These are phyloP conservation scores for Kalmusia sp. DNA, from an alignment of 2,329 filamentous ascomycete genomes.

Conservation along the genomic window DNA sequence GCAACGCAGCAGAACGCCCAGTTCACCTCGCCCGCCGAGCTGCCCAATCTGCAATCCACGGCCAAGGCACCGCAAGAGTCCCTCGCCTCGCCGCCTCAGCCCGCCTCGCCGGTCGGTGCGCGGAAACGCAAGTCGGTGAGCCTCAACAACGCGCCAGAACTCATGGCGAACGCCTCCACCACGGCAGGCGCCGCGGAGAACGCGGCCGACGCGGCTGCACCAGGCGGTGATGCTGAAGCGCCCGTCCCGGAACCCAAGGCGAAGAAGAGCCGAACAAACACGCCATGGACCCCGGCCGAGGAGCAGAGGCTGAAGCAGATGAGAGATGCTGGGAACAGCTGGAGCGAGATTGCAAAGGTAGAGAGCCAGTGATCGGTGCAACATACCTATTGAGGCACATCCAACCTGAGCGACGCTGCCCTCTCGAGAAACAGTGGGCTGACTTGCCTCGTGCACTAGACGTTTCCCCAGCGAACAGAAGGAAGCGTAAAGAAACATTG, in stretches of 20 bases:
- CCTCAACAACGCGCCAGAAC: constrained; percentile 30
- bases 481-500: constrained; percentile 99
- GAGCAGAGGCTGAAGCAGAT: constrained; percentile 92
- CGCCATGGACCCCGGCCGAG: constrained; percentile 95
- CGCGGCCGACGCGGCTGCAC: constrained; percentile 34
- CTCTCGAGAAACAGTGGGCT: constrained; percentile 18
- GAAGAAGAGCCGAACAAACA: constrained; percentile 98
- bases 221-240: constrained; percentile 29
- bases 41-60: constrained; percentile 39
- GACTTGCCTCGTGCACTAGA: constrained; percentile 58
- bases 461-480: constrained; percentile 91
- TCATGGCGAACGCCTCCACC: constrained; percentile 29
- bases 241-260: constrained; percentile 51
- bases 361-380: constrained; percentile 13
- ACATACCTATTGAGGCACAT: constrained; percentile 5
- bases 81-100: constrained; percentile 27
- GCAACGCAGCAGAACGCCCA: constrained; percentile 29
- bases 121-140: constrained; percentile 46
- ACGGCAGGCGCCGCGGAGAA: constrained; percentile 23
- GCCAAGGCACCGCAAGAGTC: constrained; percentile 31
- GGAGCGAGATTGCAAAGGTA: constrained; percentile 98
- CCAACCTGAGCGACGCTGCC: not conserved
- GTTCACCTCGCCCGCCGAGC: constrained; percentile 31
- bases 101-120: constrained; percentile 28
- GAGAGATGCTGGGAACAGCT: constrained; percentile 90